Evolutionary conservation across 805 yeast species (phyloP), one percentile per base, ranked within the genome.

Genomic region (Candida oleophila): DNA sequence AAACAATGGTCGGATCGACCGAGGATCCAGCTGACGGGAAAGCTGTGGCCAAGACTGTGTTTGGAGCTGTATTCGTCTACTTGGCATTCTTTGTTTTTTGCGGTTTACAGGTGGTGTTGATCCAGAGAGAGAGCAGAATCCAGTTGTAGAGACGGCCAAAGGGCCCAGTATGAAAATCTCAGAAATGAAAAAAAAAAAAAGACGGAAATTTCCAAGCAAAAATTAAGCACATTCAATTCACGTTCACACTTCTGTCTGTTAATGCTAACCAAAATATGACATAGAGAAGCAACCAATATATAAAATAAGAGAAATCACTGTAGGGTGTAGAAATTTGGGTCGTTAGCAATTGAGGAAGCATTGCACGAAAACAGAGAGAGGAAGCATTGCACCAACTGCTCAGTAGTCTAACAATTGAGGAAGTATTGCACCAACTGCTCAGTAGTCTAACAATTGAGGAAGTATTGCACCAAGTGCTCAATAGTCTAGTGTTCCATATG

Each of bases 11-110:
- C 72, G 99, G 99, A 3, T 87, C 96, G 35, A 81, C 82, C 50
- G 83, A 76, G 55, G 96, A 91, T 62, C 99, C 99, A 12, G 88
- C 80, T 55, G 94, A 94, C 62, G 98, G 98, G 14, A 82, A 82
- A 52, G 96, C 94, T 25, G 98, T 92, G 35, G 96, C 98, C 22
- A 80, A 80, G 54, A 94, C 98, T 3, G 85, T 92, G 21, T 86
- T 86, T 69, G 85, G 90, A 43, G 97, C 98, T 21, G 97, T 91
- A 7, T 62, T 85, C 47, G 90, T 92, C 9, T 92, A 92, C 65
- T 67, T 82, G 47, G 76, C 73, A 28, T 89, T 90, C 76, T 86
- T 94, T 58, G 71, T 85, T 28, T 92, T 91, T 69, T 92, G 98
- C 66, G 98, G 97, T 3, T 82, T 82, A 55, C 98, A 92, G 67